Percentiles rank a stretch among this genome's conserved stretches.
phyloP scores from a whole-genome alignment of 2,329 filamentous ascomycete species.

The Trichoderma citrinoviride region DNA sequence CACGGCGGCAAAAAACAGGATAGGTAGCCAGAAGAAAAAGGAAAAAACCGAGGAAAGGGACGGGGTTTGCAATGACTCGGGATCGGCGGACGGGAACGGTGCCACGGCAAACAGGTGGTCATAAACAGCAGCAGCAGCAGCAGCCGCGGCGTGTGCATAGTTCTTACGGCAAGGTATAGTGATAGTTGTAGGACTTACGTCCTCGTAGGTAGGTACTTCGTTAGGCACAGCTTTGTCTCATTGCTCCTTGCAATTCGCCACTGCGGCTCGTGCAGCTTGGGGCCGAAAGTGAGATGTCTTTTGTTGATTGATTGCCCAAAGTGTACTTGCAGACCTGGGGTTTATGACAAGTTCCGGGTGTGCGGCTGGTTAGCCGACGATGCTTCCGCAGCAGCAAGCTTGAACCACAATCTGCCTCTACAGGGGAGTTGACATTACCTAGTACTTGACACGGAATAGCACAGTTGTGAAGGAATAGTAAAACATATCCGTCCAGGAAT shows the following conservation, averaged over 20 bases:
- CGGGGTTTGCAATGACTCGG: slow-evolving; percentile 14
- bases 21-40: neutral
- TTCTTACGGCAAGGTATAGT: too few relatives aligned
- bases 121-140: neutral
- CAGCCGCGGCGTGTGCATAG: neutral
- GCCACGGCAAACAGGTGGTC: slow-evolving; percentile 1
- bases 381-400: neutral
- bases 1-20: neutral
- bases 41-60: neutral
- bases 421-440: too few relatives aligned
- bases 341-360: neutral
- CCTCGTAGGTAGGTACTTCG: too few relatives aligned
- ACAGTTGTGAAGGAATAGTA: too few relatives aligned
- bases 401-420: neutral
- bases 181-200: too few relatives aligned
- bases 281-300: neutral
- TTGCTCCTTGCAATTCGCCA: slow-evolving; percentile 7
- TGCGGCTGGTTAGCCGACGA: neutral
- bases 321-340: neutral
- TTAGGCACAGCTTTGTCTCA: neutral
- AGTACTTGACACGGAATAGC: too few relatives aligned
- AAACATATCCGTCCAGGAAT: neutral
- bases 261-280: neutral
- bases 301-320: neutral
- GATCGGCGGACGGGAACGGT: slow-evolving; percentile 7